These are phyloP conservation scores for Saccharum spontaneum DNA, from an alignment of 176 grass and related monocot species.

Conservation along the genomic window DNA sequence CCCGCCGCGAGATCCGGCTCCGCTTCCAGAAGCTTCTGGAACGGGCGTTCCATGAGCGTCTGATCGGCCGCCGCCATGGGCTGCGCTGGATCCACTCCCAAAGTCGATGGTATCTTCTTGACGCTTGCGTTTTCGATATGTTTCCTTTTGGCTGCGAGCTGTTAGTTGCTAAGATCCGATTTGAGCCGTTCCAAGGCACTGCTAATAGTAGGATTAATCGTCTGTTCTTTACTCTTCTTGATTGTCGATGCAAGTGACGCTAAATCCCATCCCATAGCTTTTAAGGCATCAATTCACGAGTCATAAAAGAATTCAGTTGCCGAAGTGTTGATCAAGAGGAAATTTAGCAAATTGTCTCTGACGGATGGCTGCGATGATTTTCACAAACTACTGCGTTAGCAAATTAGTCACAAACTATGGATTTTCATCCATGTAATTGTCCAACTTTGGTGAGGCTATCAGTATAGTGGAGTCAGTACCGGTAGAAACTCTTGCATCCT, in stretches of 20 bases:
- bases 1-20: conserved; percentile 35
- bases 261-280: background rate
- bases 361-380: background rate
- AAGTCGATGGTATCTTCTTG: conserved; percentile 49
- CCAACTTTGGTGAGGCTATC: background rate
- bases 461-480: background rate
- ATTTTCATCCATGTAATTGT: background rate
- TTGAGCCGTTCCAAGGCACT: background rate
- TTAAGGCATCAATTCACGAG: background rate
- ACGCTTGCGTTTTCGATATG: conserved; percentile 20
- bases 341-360: background rate
- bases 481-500: background rate
- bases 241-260: background rate
- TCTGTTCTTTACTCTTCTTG: background rate
- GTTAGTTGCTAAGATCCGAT: conserved; percentile 5
- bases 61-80: conserved; percentile 61
- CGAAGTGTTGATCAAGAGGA: background rate
- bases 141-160: background rate
- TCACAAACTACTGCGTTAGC: background rate
- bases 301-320: background rate
- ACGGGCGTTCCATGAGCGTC: conserved; percentile 32
- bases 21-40: conserved; percentile 28
- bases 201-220: conserved; percentile 9
- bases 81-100: conserved; percentile 84
- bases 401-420: background rate